Evolutionary conservation across 257 asterid genomes (phyloP).

Genomic region (Capsicum baccatum): DNA sequence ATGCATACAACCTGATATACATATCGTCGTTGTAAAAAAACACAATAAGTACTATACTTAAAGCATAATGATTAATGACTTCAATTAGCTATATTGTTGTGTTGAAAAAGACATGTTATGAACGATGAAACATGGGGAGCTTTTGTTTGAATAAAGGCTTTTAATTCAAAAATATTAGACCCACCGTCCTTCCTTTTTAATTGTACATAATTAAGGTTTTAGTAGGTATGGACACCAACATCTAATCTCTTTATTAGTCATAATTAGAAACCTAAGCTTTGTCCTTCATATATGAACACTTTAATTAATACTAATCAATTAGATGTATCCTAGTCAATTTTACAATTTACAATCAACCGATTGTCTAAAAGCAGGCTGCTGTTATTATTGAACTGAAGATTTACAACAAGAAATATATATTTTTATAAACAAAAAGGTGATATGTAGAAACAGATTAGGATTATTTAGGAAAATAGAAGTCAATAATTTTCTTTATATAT

Average conservation of each 20-base stretch:
- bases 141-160: not conserved
- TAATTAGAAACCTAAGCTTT: not conserved
- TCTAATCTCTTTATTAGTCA: conserved; percentile 1
- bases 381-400: not conserved
- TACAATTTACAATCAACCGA: not conserved
- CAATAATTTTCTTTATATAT: not conserved
- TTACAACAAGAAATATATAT: not conserved
- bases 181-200: conserved; percentile 30
- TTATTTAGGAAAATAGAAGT: not conserved
- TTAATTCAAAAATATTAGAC: not conserved
- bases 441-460: not conserved
- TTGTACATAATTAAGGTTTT: conserved; percentile 13
- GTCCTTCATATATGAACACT: conserved; percentile 20
- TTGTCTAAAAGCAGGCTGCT: not conserved
- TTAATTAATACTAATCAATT: not conserved
- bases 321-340: not conserved
- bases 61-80: too few relatives aligned
- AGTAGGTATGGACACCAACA: conserved; percentile 19
- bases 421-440: not conserved
- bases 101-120: conserved; percentile 34
- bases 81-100: conserved; percentile 9
- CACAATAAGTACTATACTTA: not conserved
- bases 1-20: not conserved
- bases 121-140: conserved; percentile 22
- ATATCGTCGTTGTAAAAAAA: not conserved